A percentile compares a stretch with the other conserved stretches of the same genome.
phyloP scores from a whole-genome alignment of 768 basidiomycete genomes.

The Agaricus blazei region DNA sequence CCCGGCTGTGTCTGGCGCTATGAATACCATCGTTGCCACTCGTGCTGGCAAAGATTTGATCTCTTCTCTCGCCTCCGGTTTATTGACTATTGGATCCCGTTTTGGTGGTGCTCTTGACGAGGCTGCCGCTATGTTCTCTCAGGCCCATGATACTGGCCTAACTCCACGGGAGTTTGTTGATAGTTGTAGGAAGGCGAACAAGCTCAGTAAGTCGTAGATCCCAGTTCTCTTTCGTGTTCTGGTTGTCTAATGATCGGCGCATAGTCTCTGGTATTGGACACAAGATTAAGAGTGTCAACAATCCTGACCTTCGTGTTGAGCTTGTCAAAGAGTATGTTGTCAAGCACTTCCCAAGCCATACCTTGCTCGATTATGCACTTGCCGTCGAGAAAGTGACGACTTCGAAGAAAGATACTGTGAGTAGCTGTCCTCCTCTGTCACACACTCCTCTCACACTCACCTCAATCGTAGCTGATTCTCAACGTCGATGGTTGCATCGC shows the following conservation, averaged over 20 bases:
- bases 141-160: conserved; percentile 84
- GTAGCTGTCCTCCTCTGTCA: conserved; percentile 16
- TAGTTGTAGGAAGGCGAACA: conserved; percentile 87
- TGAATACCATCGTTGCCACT: conserved; percentile 99
- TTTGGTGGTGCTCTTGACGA: conserved; percentile 99
- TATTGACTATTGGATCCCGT: conserved; percentile 95
- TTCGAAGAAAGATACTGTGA: conserved; percentile 91
- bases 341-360: conserved; percentile 96
- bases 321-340: conserved; percentile 93
- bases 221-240: conserved; percentile 1
- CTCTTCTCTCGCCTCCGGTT: conserved; percentile 91
- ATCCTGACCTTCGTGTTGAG: conserved; percentile 90
- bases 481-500: conserved; percentile 97
- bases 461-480: conserved; percentile 64
- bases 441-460: background rate
- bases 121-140: conserved; percentile 93
- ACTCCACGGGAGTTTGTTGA: conserved; percentile 99
- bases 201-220: conserved; percentile 61
- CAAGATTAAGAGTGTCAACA: conserved; percentile 99
- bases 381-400: conserved; percentile 98
- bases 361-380: conserved; percentile 88
- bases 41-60: conserved; percentile 99
- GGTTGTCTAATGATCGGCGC: conserved; percentile 1
- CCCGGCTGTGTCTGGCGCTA: conserved; percentile 95
- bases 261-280: conserved; percentile 96